These are phyloP conservation scores for Anisodus acutangulus DNA, from an alignment of 257 asterid genomes.

Conservation along the genomic window DNA sequence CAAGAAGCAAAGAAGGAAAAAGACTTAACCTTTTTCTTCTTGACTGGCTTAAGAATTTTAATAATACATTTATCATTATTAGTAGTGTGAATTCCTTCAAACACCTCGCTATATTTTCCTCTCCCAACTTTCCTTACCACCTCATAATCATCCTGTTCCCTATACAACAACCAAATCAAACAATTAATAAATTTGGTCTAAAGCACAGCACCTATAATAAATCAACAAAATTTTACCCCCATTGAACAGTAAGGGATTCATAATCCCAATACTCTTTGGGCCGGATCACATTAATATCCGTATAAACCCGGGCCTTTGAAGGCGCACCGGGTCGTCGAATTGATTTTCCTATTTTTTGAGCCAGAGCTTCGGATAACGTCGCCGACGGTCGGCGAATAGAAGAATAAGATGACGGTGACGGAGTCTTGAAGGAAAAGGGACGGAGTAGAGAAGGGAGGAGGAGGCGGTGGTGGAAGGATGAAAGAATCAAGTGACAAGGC, in stretches of 20 bases:
- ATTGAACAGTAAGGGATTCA: slow-evolving; percentile 85
- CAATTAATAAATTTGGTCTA: background rate
- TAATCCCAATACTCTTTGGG: slow-evolving; percentile 97
- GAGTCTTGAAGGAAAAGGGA: slow-evolving; percentile 36
- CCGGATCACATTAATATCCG: slow-evolving; percentile 80
- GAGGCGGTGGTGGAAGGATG: slow-evolving; percentile 43
- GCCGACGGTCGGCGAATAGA: slow-evolving; percentile 37
- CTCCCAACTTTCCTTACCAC: slow-evolving; percentile 95
- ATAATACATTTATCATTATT: slow-evolving; percentile 81
- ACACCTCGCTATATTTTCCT: slow-evolving; percentile 96
- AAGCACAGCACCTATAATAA: background rate
- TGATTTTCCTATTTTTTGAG: slow-evolving; percentile 92
- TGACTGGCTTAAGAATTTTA: slow-evolving; percentile 93
- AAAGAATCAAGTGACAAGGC: slow-evolving; percentile 66
- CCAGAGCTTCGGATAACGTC: slow-evolving; percentile 57
- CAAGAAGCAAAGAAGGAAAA: background rate
- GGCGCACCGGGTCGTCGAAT: slow-evolving; percentile 83
- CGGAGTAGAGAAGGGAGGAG: slow-evolving; percentile 36
- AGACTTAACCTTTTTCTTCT: slow-evolving; percentile 77
- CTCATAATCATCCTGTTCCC: slow-evolving; percentile 96
- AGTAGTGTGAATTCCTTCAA: slow-evolving; percentile 80
- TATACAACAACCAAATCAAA: slow-evolving; percentile 39
- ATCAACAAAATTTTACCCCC: slow-evolving; percentile 63
- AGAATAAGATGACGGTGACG: slow-evolving; percentile 35
- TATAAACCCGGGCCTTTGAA: slow-evolving; percentile 81